phyloP scores from a whole-genome alignment of 192 early-diverging fungal genomes.

The Haplosporangium gracile region DNA sequence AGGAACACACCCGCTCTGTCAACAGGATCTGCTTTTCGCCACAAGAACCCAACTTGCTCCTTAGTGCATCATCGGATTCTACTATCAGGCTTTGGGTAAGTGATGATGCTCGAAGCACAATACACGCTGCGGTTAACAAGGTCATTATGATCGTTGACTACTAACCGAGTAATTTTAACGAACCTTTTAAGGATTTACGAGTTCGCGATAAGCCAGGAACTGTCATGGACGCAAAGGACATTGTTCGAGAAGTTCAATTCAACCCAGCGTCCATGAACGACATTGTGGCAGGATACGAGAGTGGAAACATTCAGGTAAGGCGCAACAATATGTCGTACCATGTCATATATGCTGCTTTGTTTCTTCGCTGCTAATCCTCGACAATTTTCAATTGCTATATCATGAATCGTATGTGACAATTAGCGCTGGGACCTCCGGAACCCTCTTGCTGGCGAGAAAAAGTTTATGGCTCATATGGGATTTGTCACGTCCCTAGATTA shows the following conservation, averaged over 20 bases:
- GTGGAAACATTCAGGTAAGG: conserved; percentile 77
- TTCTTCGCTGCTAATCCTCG: neutral
- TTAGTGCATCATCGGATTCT: conserved; percentile 85
- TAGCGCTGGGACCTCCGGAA: conserved; percentile 82
- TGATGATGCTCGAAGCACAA: neutral
- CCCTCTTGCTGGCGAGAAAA: conserved; percentile 69
- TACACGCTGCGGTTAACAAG: neutral
- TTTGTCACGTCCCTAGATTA: conserved; percentile 81
- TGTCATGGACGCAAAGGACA: conserved; percentile 83
- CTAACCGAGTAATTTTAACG: neutral
- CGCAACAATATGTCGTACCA: neutral
- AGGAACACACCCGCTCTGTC: conserved; percentile 79
- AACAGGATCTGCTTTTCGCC: conserved; percentile 87
- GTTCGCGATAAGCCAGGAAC: conserved; percentile 58
- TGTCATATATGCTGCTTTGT: neutral
- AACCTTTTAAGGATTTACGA: conserved; percentile 71
- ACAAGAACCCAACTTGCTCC: conserved; percentile 69
- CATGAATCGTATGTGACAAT: neutral
- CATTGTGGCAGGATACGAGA: conserved; percentile 87
- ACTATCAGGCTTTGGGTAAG: conserved; percentile 84
- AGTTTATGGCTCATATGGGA: conserved; percentile 80
- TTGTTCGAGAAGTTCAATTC: conserved; percentile 86
- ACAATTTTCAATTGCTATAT: neutral
- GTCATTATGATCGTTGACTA: neutral
- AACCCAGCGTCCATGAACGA: conserved; percentile 69